Evolutionary conservation across 768 basidiomycete species (phyloP), one percentile per base, ranked within the genome.

Genomic region (Tylopilus subfusipes): DNA sequence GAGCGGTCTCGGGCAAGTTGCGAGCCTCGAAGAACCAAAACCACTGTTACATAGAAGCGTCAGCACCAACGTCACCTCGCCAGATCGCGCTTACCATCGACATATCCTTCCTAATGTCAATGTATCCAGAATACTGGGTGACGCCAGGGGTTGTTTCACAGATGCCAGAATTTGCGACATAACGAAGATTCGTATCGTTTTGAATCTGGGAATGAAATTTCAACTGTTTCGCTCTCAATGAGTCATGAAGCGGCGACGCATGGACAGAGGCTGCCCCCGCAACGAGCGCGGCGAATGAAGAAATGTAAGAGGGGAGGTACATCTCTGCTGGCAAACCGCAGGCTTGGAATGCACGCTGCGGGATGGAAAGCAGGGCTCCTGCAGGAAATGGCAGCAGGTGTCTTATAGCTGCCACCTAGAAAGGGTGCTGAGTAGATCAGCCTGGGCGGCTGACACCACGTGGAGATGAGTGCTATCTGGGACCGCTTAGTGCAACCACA

Each of bases 1-100:
- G n/a, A n/a, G 84, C 83, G 1, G 76, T 82, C 47, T 83, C 81
- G 0, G 84, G 82, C 4, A 74, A 70, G 29, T 79, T 69, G 16
- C 86, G 76, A 3, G 85, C 77, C 57, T 83, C 86, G 50, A 87
- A 88, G 67, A 86, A 87, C 83, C 84, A 87, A 63, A 86, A 87
- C 82, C 82, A 86, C 84, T 85, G 50, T 21, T 36, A 29, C 13
- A 18, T 36, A 19, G 9, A 42, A 11, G 19, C 25, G 36, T 67
- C 2, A 66, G 42, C 12, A 33, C 11, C 12, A 12, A 18, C 7
- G 2, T 31, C 18, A 34, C 29, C n/a, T 16, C 24, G 29, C 6
- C 16, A 38, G 1, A 21, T n/a, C 2, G 36, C 18, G 59, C 72
- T 53, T 43, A 83, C 82, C 79, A 82, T 80, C 0, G 81, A 82